Evolutionary conservation across 495 filamentous ascomycete species (phyloP).

Genomic region (Talaromyces adpressus): DNA sequence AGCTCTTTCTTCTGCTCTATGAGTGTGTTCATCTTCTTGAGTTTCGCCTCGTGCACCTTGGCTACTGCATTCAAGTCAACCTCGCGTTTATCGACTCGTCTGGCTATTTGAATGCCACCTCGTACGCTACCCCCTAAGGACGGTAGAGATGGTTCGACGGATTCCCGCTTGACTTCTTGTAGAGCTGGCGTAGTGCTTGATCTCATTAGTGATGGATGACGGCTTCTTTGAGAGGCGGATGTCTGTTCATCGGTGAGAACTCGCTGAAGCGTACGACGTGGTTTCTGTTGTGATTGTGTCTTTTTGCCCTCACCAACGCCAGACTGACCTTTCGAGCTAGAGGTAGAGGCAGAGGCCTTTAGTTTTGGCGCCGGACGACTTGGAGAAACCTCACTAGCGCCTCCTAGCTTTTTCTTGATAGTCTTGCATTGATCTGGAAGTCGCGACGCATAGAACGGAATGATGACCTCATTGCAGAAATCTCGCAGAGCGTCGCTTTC

Average conservation of each 20-base stretch:
- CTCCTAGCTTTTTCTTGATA: conserved; percentile 83
- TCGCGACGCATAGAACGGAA: conserved; percentile 85
- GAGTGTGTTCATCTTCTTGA: conserved; percentile 65
- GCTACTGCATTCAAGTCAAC: conserved; percentile 56
- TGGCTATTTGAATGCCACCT: conserved; percentile 51
- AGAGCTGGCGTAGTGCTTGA: conserved; percentile 53
- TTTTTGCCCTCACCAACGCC: conserved; percentile 47
- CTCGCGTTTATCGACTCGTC: conserved; percentile 57
- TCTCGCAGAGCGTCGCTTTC: conserved; percentile 55
- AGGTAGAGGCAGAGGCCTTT: background rate
- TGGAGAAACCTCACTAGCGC: conserved; percentile 59
- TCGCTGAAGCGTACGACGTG: conserved; percentile 57
- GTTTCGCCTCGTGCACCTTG: conserved; percentile 54
- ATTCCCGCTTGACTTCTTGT: conserved; percentile 29
- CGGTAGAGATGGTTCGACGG: conserved; percentile 30
- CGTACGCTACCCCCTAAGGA: conserved; percentile 29
- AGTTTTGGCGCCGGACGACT: conserved; percentile 30
- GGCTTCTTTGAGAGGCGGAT: conserved; percentile 38
- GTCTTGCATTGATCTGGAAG: conserved; percentile 71
- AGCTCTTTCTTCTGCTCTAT: conserved; percentile 65
- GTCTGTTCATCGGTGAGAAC: conserved; percentile 64
- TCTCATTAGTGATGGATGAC: conserved; percentile 51
- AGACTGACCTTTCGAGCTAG: conserved; percentile 32
- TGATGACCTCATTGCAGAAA: conserved; percentile 88
- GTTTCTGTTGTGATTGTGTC: conserved; percentile 36